These are phyloP conservation scores for Marsdenia floribunda DNA, from an alignment of 257 asterid species.

Conservation along the genomic window DNA sequence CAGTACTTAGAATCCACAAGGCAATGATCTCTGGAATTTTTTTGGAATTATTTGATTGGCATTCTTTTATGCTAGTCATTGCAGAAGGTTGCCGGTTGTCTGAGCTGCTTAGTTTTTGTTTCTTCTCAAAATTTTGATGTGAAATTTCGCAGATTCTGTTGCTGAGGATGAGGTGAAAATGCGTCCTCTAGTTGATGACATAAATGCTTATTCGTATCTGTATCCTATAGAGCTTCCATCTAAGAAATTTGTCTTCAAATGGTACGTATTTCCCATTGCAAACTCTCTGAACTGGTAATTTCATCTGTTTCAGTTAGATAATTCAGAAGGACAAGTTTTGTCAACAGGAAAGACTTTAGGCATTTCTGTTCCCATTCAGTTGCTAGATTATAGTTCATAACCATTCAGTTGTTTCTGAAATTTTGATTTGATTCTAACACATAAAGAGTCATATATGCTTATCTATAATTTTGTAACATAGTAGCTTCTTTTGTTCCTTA, in stretches of 20 bases:
- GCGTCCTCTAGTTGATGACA: constrained; percentile 58
- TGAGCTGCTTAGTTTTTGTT: constrained; percentile 4
- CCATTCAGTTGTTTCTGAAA: neutral
- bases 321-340: too few relatives aligned
- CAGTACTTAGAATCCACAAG: neutral
- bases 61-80: neutral
- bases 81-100: constrained; percentile 2
- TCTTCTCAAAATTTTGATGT: constrained; percentile 17
- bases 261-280: constrained; percentile 40
- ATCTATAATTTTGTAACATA: too few relatives aligned
- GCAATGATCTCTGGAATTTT: neutral
- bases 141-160: constrained; percentile 36
- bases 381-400: neutral
- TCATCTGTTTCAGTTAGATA: neutral
- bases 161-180: constrained; percentile 66
- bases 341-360: too few relatives aligned
- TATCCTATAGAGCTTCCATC: constrained; percentile 66
- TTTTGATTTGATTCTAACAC: neutral
- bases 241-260: constrained; percentile 65
- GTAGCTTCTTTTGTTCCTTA: too few relatives aligned
- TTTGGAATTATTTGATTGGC: neutral
- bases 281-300: neutral
- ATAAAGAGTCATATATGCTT: neutral
- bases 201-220: constrained; percentile 79
- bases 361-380: too few relatives aligned